Evolutionary conservation across 2,329 filamentous ascomycete genomes (phyloP).

Genomic region (Cladosporium sp.): DNA sequence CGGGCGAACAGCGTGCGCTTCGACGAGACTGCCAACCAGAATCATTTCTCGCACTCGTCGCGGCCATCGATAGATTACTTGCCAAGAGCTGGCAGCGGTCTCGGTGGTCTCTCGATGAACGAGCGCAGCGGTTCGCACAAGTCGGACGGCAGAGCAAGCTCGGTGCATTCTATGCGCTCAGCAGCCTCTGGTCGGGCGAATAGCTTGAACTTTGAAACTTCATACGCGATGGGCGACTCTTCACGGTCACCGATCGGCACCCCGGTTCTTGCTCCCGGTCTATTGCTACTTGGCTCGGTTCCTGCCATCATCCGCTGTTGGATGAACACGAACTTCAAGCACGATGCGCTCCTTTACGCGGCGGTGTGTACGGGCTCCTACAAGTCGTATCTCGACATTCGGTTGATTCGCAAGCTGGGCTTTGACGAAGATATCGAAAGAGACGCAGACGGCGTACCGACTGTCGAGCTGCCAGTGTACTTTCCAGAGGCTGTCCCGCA

Average conservation of each 20-base stretch:
- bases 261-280: constrained; percentile 70
- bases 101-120: constrained; percentile 74
- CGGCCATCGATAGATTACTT: constrained; percentile 79
- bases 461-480: constrained; percentile 74
- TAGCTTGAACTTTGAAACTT: constrained; percentile 79
- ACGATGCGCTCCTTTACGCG: constrained; percentile 81
- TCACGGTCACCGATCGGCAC: constrained; percentile 65
- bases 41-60: constrained; percentile 77
- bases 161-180: constrained; percentile 72
- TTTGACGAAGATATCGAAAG: constrained; percentile 50
- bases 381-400: constrained; percentile 71
- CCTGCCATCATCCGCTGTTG: constrained; percentile 95
- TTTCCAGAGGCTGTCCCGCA: constrained; percentile 84
- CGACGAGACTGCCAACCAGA: constrained; percentile 89
- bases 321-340: constrained; percentile 84
- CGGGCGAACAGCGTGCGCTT: constrained; percentile 96
- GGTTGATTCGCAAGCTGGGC: constrained; percentile 68
- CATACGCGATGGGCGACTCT: constrained; percentile 56
- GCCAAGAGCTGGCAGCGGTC: constrained; percentile 60
- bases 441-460: constrained; percentile 52
- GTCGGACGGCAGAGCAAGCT: constrained; percentile 91
- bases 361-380: constrained; percentile 89
- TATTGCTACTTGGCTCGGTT: constrained; percentile 80
- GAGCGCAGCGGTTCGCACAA: constrained; percentile 91
- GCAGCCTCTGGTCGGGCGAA: constrained; percentile 74